A percentile compares a stretch with the other conserved stretches of the same genome.
These are phyloP conservation scores for Alternaria sp. DNA, from an alignment of 2,329 filamentous ascomycete species.

Conservation along the genomic window DNA sequence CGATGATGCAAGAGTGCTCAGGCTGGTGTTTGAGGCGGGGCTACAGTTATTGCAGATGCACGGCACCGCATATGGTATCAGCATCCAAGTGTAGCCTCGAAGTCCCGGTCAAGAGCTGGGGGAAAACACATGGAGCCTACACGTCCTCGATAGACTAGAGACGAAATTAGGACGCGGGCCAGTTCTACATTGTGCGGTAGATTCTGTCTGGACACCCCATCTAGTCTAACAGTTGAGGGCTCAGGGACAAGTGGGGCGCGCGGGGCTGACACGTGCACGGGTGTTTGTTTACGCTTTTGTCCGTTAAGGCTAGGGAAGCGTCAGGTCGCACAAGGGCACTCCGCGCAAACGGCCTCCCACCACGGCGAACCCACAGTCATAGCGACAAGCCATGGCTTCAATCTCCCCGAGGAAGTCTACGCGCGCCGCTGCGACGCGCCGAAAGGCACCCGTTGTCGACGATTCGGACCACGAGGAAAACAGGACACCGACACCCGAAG, in stretches of 20 bases:
- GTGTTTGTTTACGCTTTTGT: slow-evolving; percentile 28
- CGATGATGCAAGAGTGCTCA: not conserved
- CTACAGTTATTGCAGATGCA: not conserved
- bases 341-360: slow-evolving; percentile 14
- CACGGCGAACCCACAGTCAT: slow-evolving; percentile 24
- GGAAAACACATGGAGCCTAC: not conserved
- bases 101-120: not conserved
- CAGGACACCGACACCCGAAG: slow-evolving; percentile 59
- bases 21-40: not conserved
- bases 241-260: slow-evolving; percentile 9
- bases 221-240: not conserved
- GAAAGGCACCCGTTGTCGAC: slow-evolving; percentile 74
- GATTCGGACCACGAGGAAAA: slow-evolving; percentile 79
- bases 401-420: slow-evolving; percentile 62
- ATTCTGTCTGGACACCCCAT: not conserved
- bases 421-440: slow-evolving; percentile 69
- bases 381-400: slow-evolving; percentile 47
- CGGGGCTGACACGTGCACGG: slow-evolving; percentile 30
- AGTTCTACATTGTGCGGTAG: not conserved
- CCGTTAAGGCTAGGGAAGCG: slow-evolving; percentile 25
- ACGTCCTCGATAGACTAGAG: not conserved
- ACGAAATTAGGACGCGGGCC: not conserved
- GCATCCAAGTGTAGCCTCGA: not conserved
- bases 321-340: slow-evolving; percentile 14
- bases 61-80: not conserved